Conservation (phyloP, 257 asterid species). For the Schizonepeta tenuifolia region DNA sequence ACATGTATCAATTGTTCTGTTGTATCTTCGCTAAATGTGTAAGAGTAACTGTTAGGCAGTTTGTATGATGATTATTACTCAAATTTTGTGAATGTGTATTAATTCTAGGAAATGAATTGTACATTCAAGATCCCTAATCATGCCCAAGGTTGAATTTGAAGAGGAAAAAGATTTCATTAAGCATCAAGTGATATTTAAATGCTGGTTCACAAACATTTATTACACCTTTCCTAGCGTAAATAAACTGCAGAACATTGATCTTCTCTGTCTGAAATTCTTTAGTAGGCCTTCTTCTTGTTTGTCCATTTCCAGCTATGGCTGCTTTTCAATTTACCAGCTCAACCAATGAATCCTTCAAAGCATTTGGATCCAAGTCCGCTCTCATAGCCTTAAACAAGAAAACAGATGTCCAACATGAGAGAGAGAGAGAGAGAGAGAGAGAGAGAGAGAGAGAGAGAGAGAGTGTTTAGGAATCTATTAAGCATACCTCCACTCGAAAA, state of each 20-base stretch:
- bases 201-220: not conserved
- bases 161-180: not conserved
- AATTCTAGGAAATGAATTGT: not conserved
- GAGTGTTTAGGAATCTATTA: not conserved
- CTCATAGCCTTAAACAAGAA: constrained; percentile 48
- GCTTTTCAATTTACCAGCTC: constrained; percentile 37
- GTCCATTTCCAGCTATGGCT: not conserved
- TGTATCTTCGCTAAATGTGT: constrained; percentile 18
- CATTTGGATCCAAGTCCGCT: constrained; percentile 37
- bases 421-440: not conserved
- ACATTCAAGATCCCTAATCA: not conserved
- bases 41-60: constrained; percentile 19
- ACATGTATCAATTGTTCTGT: constrained; percentile 1
- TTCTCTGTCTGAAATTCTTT: not conserved
- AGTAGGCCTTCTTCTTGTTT: not conserved
- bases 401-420: constrained; percentile 17
- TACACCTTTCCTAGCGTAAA: not conserved
- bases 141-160: not conserved
- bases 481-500: constrained; percentile 64
- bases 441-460: constrained; percentile 16
- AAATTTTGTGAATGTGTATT: constrained; percentile 27
- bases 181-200: not conserved
- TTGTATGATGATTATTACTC: constrained; percentile 26
- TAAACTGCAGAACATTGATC: not conserved
- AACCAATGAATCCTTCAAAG: constrained; percentile 52